These are phyloP conservation scores for Mitragyna speciosa DNA, from an alignment of 257 asterid species.

Conservation along the genomic window DNA sequence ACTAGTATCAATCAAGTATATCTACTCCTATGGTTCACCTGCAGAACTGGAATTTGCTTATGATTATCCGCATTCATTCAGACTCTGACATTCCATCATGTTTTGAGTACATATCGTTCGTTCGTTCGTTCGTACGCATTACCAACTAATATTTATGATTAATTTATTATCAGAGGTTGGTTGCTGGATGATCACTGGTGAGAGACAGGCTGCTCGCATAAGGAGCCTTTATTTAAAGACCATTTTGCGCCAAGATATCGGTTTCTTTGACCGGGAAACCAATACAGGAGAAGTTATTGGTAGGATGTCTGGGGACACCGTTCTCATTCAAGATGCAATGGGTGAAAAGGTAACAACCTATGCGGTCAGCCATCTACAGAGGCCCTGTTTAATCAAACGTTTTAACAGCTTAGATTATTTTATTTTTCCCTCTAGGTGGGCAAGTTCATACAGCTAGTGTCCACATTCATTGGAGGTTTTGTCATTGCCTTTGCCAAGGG, in stretches of 20 bases:
- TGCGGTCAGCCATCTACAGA: neutral
- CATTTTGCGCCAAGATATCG: constrained; percentile 69
- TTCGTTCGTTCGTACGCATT: no score
- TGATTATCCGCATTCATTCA: neutral
- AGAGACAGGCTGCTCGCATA: constrained; percentile 80
- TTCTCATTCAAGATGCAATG: constrained; percentile 88
- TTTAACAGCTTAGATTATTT: neutral
- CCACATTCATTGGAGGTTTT: constrained; percentile 79
- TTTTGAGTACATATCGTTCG: neutral
- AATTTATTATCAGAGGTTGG: constrained; percentile 55
- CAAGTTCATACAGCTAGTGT: constrained; percentile 63
- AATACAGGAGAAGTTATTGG: constrained; percentile 85
- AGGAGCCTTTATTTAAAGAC: constrained; percentile 66
- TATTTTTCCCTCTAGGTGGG: constrained; percentile 50
- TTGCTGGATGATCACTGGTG: constrained; percentile 94
- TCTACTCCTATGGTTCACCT: neutral
- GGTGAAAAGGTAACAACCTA: constrained; percentile 68
- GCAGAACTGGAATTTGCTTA: neutral
- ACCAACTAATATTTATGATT: neutral
- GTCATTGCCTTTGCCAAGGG: constrained; percentile 66
- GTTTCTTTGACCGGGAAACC: constrained; percentile 78
- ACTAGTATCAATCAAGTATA: no score
- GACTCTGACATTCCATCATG: neutral
- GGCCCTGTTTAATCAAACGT: neutral
- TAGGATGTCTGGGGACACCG: constrained; percentile 93